Evolutionary conservation across 441 rosid genomes (phyloP).

Genomic region (Euphorbia celastroides): DNA sequence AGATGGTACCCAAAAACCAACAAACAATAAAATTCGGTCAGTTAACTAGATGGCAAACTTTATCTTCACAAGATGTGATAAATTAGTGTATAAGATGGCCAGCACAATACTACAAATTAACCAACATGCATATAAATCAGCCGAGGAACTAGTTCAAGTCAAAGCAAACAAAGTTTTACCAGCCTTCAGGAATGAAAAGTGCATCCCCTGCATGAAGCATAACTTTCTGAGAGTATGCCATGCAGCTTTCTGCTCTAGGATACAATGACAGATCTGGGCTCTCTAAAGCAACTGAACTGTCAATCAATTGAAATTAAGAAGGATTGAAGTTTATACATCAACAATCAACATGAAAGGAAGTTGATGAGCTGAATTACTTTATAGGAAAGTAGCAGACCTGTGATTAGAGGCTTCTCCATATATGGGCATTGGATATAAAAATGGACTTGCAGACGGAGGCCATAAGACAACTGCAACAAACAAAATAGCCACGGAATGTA

Average conservation of each 20-base stretch:
- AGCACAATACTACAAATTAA: not conserved
- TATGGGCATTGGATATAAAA: constrained; percentile 80
- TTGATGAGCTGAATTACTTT: not conserved
- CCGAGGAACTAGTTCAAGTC: not conserved
- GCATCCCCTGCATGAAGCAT: constrained; percentile 80
- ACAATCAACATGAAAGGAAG: not conserved
- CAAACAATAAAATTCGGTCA: not conserved
- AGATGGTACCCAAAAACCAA: not conserved
- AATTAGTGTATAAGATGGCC: not conserved
- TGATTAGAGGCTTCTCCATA: constrained; percentile 95
- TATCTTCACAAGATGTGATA: not conserved
- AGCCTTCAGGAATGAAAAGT: constrained; percentile 98
- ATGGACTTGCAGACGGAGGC: constrained; percentile 84
- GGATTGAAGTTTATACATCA: constrained; percentile 2
- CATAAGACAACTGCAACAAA: constrained; percentile 63
- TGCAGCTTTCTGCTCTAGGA: constrained; percentile 67
- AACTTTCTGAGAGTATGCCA: constrained; percentile 56
- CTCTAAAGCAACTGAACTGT: constrained; percentile 68
- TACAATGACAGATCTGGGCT: constrained; percentile 55
- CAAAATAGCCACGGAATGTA: not conserved
- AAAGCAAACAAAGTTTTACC: constrained; percentile 34
- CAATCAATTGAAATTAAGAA: constrained; percentile 17
- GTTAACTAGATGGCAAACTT: not conserved
- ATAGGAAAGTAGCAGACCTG: constrained; percentile 42
- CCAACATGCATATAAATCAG: not conserved